A percentile compares a stretch with the other conserved stretches of the same genome.
phyloP scores from a whole-genome alignment of 1,284 basidiomycete species.

The Taiwanofungus camphoratus region DNA sequence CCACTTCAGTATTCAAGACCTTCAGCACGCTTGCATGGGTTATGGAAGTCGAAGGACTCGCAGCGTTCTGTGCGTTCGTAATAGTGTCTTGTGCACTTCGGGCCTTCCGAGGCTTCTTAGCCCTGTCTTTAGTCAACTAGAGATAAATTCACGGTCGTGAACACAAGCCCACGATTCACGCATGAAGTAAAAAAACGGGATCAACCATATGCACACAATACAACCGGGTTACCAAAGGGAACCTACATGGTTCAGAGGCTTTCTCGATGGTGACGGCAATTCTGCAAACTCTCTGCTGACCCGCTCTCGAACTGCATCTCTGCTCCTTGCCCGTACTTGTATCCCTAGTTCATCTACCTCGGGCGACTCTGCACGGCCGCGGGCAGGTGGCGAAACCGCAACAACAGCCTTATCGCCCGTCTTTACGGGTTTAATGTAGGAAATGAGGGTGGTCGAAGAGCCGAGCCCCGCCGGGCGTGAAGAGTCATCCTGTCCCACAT shows the following conservation, averaged over 20 bases:
- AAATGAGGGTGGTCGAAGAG: slow-evolving; percentile 45
- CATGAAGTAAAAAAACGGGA: slow-evolving; percentile 21
- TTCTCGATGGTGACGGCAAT: slow-evolving; percentile 39
- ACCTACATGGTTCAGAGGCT: slow-evolving; percentile 80
- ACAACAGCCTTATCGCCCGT: slow-evolving; percentile 37
- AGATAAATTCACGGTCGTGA: slow-evolving; percentile 16
- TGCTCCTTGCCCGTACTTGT: slow-evolving; percentile 31
- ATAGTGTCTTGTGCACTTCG: slow-evolving; percentile 21
- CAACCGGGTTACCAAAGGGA: slow-evolving; percentile 54
- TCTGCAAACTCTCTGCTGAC: slow-evolving; percentile 17
- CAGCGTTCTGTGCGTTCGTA: background rate
- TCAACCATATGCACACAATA: slow-evolving; percentile 23
- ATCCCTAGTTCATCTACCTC: slow-evolving; percentile 58
- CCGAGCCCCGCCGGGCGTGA: slow-evolving; percentile 31
- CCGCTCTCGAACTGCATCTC: slow-evolving; percentile 11
- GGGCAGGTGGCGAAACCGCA: slow-evolving; percentile 18
- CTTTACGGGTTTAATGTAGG: slow-evolving; percentile 46
- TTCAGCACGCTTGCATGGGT: background rate
- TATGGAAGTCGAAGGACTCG: background rate
- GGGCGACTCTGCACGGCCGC: slow-evolving; percentile 15
- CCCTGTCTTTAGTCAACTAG: slow-evolving; percentile 67
- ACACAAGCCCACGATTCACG: slow-evolving; percentile 16
- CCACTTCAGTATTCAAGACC: background rate
- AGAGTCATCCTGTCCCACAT: slow-evolving; percentile 15
- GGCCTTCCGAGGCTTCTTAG: slow-evolving; percentile 54